Evolutionary conservation across 345 rosid species (phyloP).

Genomic region (Lumnitzera racemosa): DNA sequence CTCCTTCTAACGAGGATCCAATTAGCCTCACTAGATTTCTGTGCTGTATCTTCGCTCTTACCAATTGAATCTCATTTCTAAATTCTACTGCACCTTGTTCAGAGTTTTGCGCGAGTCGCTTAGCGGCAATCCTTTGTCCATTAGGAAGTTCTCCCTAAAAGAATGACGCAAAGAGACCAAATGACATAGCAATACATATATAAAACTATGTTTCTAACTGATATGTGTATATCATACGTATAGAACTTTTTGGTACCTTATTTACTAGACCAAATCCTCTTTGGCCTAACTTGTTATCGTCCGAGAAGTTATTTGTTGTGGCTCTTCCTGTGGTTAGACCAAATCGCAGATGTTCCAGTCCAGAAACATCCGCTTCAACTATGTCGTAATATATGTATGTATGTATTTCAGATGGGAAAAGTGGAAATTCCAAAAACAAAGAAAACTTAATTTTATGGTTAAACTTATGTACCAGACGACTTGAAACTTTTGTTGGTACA

Average conservation of each 20-base stretch:
- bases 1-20: constrained; percentile 42
- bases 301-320: constrained; percentile 32
- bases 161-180: no score
- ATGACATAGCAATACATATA: no score
- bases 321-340: constrained; percentile 2
- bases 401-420: background rate
- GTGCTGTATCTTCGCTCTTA: constrained; percentile 41
- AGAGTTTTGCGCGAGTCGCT: constrained; percentile 35
- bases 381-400: background rate
- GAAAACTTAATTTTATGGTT: background rate
- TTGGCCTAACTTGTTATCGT: constrained; percentile 35
- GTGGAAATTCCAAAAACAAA: background rate
- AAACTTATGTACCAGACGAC: no score
- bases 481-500: no score
- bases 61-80: constrained; percentile 39
- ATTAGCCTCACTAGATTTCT: constrained; percentile 42
- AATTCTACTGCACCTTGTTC: constrained; percentile 45
- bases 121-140: constrained; percentile 37
- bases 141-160: constrained; percentile 18
- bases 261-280: constrained; percentile 53
- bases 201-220: no score
- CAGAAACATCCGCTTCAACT: constrained; percentile 1
- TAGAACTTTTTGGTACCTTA: constrained; percentile 12
- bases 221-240: no score
- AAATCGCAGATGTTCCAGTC: constrained; percentile 9